Base-by-base conservation (phyloP, 352 stramenopile species). In the Globisporangium nunn region DNA sequence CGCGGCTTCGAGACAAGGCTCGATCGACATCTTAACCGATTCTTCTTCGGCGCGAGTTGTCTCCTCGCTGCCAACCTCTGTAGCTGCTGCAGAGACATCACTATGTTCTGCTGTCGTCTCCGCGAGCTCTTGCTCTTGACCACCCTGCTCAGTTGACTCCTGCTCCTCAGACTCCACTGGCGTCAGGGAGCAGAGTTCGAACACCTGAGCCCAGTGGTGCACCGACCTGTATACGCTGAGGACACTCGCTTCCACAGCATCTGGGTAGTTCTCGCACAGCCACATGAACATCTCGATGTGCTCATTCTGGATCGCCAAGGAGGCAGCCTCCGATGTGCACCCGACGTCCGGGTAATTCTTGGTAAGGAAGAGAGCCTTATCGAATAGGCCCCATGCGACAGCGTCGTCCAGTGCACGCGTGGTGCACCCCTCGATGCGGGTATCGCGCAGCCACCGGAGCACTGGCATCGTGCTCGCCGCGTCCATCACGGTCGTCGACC, bases 261-360 rank as follows among this genome's bases (percentile, higher is more conserved):
- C 52, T 1, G 39, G 41, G 30, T 31, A 50, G 15, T 57, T 28
- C 44, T 15, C 40, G n/a, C 30, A 31, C 39, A 57, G 17, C 52
- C 52, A 57, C 17, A 50, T 15, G 52, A 50, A 48, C 52, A 50
- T 50, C 40, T 50, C 41, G 28, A 57, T n/a, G 7, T 43, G 14
- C 2, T 12, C 52, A 14, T 14, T 28, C 40, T 6, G 28, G 8
- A 50, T 7, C 17, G 29, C 52, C 15, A 17, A 6, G 3, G 4
- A 10, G 3, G 15, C 23, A 23, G 18, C 51, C 3, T 39, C 6
- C 12, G 4, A 3, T 5, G 37, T 37, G 37, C 40, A 48, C 51
- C 7, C 7, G 35, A 56, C 30, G 2, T 46, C 18, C 5, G 44
- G 15, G 31, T n/a, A 59, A 23, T 59, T 15, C 31, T 50, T n/a